Evolutionary conservation across 1,139 yeast genomes (phyloP).

Genomic region (Saccharomyces pastorianus): DNA sequence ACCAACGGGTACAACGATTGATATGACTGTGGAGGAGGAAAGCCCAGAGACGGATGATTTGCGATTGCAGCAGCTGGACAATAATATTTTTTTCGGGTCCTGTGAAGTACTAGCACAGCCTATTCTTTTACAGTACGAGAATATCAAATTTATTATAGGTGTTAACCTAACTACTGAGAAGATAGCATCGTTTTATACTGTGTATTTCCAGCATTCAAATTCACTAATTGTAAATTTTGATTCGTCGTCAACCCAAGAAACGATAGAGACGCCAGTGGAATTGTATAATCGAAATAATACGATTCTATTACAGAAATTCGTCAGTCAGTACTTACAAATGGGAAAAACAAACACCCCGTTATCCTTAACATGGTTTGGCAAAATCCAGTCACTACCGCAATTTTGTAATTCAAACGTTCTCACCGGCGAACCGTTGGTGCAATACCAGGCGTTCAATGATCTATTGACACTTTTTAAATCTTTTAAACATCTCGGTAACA

Average conservation of each 20-base stretch:
- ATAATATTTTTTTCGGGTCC: conserved; percentile 33
- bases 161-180: conserved; percentile 15
- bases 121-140: conserved; percentile 20
- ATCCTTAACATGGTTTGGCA: neutral
- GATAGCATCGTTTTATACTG: conserved; percentile 15
- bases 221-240: conserved; percentile 24
- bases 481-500: conserved; percentile 15
- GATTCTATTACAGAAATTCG: conserved; percentile 6
- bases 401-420: conserved; percentile 16
- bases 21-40: neutral
- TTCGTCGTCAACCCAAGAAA: conserved; percentile 7
- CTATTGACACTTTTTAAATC: conserved; percentile 21
- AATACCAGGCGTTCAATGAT: conserved; percentile 25
- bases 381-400: neutral
- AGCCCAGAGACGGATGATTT: neutral
- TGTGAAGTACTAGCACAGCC: conserved; percentile 30
- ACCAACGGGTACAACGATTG: neutral
- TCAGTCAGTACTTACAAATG: neutral
- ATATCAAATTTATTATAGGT: conserved; percentile 24
- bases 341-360: neutral
- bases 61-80: conserved; percentile 27
- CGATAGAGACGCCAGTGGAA: neutral
- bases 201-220: conserved; percentile 11
- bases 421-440: conserved; percentile 10
- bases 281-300: conserved; percentile 13